phyloP scores from a whole-genome alignment of 352 stramenopile species.

The Globisporangium ultimum region DNA sequence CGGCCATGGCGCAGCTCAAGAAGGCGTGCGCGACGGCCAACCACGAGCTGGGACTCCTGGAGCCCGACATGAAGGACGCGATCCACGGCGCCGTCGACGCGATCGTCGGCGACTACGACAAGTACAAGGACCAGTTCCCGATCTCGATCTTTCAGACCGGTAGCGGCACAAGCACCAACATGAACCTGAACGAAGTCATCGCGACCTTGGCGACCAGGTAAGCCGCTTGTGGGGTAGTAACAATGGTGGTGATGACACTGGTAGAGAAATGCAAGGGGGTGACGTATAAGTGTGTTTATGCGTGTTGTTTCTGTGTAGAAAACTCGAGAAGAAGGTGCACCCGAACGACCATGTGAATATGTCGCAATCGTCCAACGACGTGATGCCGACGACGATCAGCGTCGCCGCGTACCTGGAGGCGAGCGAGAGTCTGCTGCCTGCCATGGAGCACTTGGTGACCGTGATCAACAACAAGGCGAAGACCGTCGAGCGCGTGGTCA shows the following conservation, averaged over 20 bases:
- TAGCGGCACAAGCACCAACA: constrained; percentile 96
- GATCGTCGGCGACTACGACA: constrained; percentile 28
- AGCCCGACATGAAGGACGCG: constrained; percentile 25
- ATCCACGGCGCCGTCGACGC: constrained; percentile 33
- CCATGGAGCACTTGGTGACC: constrained; percentile 34
- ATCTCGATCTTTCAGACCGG: constrained; percentile 88
- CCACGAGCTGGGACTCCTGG: constrained; percentile 35
- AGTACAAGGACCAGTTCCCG: constrained; percentile 41
- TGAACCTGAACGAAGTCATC: constrained; percentile 98
- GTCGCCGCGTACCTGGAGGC: constrained; percentile 47
- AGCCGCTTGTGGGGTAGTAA: not conserved
- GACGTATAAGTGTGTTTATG: not conserved
- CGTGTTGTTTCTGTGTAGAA: constrained; percentile 72
- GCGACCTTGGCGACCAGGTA: constrained; percentile 76
- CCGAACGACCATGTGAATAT: constrained; percentile 76
- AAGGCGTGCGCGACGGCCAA: constrained; percentile 43
- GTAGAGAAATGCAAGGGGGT: not conserved
- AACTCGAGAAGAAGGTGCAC: constrained; percentile 82
- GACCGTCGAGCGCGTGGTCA: constrained; percentile 39
- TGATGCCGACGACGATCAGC: constrained; percentile 51
- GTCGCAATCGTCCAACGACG: constrained; percentile 68
- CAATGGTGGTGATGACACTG: not conserved
- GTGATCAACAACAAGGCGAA: constrained; percentile 36
- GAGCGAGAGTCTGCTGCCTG: constrained; percentile 64
- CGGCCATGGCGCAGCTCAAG: constrained; percentile 44